Evolutionary conservation across 1,284 basidiomycete genomes (phyloP).

Genomic region (Marasmius oreades): DNA sequence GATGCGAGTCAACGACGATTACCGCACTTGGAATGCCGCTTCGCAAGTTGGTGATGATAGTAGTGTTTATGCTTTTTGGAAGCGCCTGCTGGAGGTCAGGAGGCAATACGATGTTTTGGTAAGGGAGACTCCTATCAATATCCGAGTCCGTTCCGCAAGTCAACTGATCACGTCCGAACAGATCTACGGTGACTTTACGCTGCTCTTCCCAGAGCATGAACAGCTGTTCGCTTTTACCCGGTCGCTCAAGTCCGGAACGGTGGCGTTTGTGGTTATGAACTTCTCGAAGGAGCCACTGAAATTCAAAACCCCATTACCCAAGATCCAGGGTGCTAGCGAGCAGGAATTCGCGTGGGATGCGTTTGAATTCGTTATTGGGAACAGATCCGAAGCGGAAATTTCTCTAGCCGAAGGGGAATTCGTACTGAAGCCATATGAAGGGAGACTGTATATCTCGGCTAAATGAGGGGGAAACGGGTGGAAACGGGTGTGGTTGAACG

Average conservation of each 20-base stretch:
- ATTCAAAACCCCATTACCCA: neutral
- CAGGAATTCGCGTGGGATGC: neutral
- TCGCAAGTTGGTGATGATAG: slow-evolving; percentile 42
- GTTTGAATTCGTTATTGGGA: slow-evolving; percentile 5
- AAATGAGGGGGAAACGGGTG: no score
- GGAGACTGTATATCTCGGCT: slow-evolving; percentile 6
- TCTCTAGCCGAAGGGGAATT: neutral
- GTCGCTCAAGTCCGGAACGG: slow-evolving; percentile 26
- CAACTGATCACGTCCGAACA: slow-evolving; percentile 20
- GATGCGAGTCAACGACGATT: slow-evolving; percentile 78
- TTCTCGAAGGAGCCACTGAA: slow-evolving; percentile 32
- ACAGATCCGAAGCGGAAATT: neutral
- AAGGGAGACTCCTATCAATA: slow-evolving; percentile 15
- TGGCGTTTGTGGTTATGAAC: slow-evolving; percentile 50
- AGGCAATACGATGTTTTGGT: slow-evolving; percentile 57
- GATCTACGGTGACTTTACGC: slow-evolving; percentile 57
- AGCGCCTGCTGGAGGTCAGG: slow-evolving; percentile 46
- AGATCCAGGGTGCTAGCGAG: neutral
- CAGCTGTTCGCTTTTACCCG: slow-evolving; percentile 59
- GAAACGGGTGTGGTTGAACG: no score
- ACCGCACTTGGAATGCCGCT: slow-evolving; percentile 56
- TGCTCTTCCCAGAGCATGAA: slow-evolving; percentile 42
- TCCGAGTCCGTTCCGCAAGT: no score
- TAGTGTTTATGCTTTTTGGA: slow-evolving; percentile 62
- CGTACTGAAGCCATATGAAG: slow-evolving; percentile 9